Conservation (phyloP, 2,329 filamentous ascomycete species). For the Neocatenulostroma microsporum region DNA sequence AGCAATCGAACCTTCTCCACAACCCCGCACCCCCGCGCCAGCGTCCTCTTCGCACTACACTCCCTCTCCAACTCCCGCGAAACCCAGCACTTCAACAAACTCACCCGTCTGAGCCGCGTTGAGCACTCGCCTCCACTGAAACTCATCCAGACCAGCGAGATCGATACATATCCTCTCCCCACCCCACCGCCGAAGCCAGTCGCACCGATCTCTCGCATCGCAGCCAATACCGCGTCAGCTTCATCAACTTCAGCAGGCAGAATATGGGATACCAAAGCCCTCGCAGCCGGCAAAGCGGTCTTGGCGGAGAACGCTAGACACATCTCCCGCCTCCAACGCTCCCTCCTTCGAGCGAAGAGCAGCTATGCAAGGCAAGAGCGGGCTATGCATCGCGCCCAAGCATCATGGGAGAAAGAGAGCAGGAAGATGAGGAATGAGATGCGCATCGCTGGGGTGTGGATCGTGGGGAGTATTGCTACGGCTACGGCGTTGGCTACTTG, state of each 20-base stretch:
- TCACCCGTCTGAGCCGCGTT: constrained; percentile 20
- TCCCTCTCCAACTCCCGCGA: constrained; percentile 25
- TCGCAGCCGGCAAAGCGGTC: constrained; percentile 14
- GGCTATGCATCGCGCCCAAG: constrained; percentile 7
- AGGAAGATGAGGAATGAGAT: constrained; percentile 15
- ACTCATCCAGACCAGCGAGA: constrained; percentile 25
- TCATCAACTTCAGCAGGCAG: constrained; percentile 1
- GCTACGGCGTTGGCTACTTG: constrained; percentile 20
- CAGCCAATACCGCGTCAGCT: no score
- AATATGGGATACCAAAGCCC: constrained; percentile 18
- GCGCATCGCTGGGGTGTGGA: constrained; percentile 13
- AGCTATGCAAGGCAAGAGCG: constrained; percentile 5
- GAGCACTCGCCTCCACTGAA: constrained; percentile 26
- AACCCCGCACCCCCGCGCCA: constrained; percentile 12
- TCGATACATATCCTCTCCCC: constrained; percentile 18
- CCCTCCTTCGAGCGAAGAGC: constrained; percentile 11
- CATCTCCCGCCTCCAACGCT: constrained; percentile 5
- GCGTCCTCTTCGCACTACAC: constrained; percentile 23
- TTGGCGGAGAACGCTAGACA: constrained; percentile 14
- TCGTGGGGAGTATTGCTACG: constrained; percentile 14
- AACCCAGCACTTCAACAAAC: constrained; percentile 27
- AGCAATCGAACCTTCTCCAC: constrained; percentile 20
- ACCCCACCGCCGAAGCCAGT: constrained; percentile 1
- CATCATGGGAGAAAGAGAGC: constrained; percentile 12
- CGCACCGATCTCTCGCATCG: not conserved